Evolutionary conservation across 192 early-diverging fungal species (phyloP).

Genomic region (Coemansia sp.): DNA sequence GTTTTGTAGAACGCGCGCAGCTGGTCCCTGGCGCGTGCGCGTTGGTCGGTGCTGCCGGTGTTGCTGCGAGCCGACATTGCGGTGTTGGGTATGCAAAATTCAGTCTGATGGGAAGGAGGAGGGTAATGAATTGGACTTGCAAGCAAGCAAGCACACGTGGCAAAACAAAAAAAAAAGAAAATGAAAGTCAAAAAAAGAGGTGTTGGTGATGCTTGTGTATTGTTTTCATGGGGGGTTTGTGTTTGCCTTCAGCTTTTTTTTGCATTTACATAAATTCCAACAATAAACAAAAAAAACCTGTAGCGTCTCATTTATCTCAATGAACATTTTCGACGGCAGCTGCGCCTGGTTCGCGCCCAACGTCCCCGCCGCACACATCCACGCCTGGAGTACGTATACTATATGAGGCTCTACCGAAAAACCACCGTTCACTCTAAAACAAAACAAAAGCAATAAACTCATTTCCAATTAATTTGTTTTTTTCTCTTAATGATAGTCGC

Average conservation of each 20-base stretch:
- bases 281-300: background rate
- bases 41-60: background rate
- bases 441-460: too few relatives aligned
- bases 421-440: too few relatives aligned
- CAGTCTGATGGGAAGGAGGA: too few relatives aligned
- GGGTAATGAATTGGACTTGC: too few relatives aligned
- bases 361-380: slow-evolving; percentile 41
- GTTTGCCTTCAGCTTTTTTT: too few relatives aligned
- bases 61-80: too few relatives aligned
- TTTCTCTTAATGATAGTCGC: slow-evolving; percentile 9
- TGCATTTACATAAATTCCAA: background rate
- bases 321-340: slow-evolving; percentile 52
- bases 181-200: too few relatives aligned
- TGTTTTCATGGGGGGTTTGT: too few relatives aligned
- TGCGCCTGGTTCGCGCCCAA: slow-evolving; percentile 52
- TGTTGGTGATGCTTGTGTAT: too few relatives aligned
- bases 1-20: slow-evolving; percentile 59
- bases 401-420: background rate
- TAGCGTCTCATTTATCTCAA: background rate
- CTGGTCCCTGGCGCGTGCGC: slow-evolving; percentile 31
- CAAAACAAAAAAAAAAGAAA: too few relatives aligned
- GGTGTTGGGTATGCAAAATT: too few relatives aligned
- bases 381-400: slow-evolving; percentile 32
- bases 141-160: too few relatives aligned
- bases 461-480: background rate